Base-by-base conservation (phyloP, 164 flowering plant species). In the Euptelea pleiosperma region DNA sequence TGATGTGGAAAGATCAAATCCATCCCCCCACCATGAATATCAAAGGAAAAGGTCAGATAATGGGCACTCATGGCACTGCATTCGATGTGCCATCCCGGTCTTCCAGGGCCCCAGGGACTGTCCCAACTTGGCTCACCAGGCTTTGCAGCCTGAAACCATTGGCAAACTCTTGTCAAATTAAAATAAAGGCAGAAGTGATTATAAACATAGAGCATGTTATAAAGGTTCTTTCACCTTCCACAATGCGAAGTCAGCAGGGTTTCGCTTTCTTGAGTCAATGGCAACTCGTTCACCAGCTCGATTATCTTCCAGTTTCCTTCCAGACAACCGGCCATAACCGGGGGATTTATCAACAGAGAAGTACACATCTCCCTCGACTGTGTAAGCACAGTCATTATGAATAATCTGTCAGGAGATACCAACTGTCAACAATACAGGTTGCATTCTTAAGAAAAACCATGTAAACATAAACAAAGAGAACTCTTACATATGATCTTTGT, bases 51-150 rank as follows among this genome's bases (percentile, higher is more conserved):
- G 1, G 85, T 59, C 24, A 93, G 72, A 68, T 84, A 88, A 50
- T 75, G 82, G 30, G 87, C 90, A 82, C 97, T 93, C 98, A 90
- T 93, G 25, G 98, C 98, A 82, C 98, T 93, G 90, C 98, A 93
- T 62, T 93, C 98, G 30, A 93, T 90, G 67, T 93, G 97, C 98
- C 98, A 90, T 29, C 97, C 97, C 21, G 98, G 97, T 64, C 98
- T 87, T 67, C 98, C 98, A 51, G 75, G 83, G 21, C 98, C 98
- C 98, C 97, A 93, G 0, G 89, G 92, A 71, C 98, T 87, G 21
- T 86, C 90, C 98, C 97, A 93, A 57, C 80, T 76, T 56, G 85
- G 87, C 67, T 93, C 98, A 41, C 78, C 98, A 36, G 86, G 84
- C 70, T 93, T 90, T 47, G 94, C 97, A 67, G 97, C 82, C 98